phyloP scores from a whole-genome alignment of 2,329 filamentous ascomycete species.

The Dactylellina sp. region DNA sequence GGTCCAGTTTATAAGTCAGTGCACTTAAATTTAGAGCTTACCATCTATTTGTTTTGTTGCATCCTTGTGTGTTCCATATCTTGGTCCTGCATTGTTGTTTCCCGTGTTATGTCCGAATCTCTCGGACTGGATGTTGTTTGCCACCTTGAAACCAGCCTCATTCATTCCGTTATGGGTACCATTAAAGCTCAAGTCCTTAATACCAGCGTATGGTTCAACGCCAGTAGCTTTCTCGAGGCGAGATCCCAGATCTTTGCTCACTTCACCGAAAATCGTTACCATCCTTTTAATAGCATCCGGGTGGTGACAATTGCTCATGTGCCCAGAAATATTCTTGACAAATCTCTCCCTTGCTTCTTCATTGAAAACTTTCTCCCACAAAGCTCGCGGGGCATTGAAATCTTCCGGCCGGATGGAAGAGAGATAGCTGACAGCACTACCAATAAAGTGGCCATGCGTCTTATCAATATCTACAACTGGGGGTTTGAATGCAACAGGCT shows the following conservation, averaged over 20 bases:
- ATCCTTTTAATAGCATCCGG: slow-evolving; percentile 74
- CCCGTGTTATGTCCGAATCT: slow-evolving; percentile 61
- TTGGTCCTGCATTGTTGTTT: slow-evolving; percentile 67
- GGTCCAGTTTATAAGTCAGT: slow-evolving; percentile 38
- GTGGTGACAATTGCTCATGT: slow-evolving; percentile 71
- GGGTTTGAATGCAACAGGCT: slow-evolving; percentile 65
- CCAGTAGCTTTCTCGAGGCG: slow-evolving; percentile 74
- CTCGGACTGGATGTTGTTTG: slow-evolving; percentile 67
- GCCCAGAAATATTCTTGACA: slow-evolving; percentile 72
- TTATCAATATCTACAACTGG: slow-evolving; percentile 66
- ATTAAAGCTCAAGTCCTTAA: slow-evolving; percentile 70
- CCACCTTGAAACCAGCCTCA: slow-evolving; percentile 66
- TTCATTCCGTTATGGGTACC: slow-evolving; percentile 73
- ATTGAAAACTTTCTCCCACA: slow-evolving; percentile 74
- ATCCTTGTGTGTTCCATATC: slow-evolving; percentile 64
- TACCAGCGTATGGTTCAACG: slow-evolving; percentile 72
- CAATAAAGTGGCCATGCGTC: slow-evolving; percentile 64
- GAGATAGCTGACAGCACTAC: slow-evolving; percentile 66
- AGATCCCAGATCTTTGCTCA: slow-evolving; percentile 70
- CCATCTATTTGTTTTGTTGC: slow-evolving; percentile 43
- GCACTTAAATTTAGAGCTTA: slow-evolving; percentile 50
- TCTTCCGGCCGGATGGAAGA: slow-evolving; percentile 65
- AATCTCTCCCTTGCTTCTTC: slow-evolving; percentile 71
- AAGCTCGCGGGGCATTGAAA: slow-evolving; percentile 68
- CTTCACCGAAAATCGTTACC: slow-evolving; percentile 75